Base-by-base conservation (phyloP, 768 basidiomycete genomes). In the Clathrus columnatus region DNA sequence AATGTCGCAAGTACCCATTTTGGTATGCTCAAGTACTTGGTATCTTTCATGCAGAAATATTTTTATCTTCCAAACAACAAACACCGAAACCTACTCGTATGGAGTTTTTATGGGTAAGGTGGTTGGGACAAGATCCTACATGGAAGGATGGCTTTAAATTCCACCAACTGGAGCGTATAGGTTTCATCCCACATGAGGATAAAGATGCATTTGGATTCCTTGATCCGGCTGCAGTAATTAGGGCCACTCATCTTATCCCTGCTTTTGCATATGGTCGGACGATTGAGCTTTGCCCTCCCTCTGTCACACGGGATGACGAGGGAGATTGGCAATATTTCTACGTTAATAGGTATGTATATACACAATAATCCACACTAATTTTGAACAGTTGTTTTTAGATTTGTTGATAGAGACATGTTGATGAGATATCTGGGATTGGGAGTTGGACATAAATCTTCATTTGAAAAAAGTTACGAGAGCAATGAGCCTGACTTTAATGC, bases 321-420 rank as follows among this genome's bases (percentile, higher is more conserved):
- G n/a, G n/a, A n/a, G 64, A 65, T 28, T 64, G 51, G 26, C n/a
- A 45, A 17, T 53, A 28, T 16, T 62, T 64, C 29, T 63, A 68
- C 54, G 62, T 68, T 0, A 59, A 59, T 44, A 57, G 62, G 67
- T 68, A 51, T 45, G 62, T 59, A 11, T 6, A 26, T 47, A 24
- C 18, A 20, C 11, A 18, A 42, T 42, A 42, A n/a, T n/a, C n/a
- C n/a, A n/a, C n/a, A n/a, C n/a, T n/a, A n/a, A n/a, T n/a, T n/a
- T n/a, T n/a, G n/a, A n/a, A n/a, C n/a, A n/a, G n/a, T n/a, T n/a
- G n/a, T n/a, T n/a, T n/a, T n/a, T n/a, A n/a, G n/a, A n/a, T n/a
- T n/a, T n/a, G n/a, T n/a, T n/a, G n/a, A n/a, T n/a, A n/a, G n/a
- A n/a, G n/a, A n/a, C n/a, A n/a, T n/a, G n/a, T n/a, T n/a, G n/a